These are phyloP conservation scores for Pisolithus orientalis DNA, from an alignment of 768 basidiomycete species.

Conservation along the genomic window DNA sequence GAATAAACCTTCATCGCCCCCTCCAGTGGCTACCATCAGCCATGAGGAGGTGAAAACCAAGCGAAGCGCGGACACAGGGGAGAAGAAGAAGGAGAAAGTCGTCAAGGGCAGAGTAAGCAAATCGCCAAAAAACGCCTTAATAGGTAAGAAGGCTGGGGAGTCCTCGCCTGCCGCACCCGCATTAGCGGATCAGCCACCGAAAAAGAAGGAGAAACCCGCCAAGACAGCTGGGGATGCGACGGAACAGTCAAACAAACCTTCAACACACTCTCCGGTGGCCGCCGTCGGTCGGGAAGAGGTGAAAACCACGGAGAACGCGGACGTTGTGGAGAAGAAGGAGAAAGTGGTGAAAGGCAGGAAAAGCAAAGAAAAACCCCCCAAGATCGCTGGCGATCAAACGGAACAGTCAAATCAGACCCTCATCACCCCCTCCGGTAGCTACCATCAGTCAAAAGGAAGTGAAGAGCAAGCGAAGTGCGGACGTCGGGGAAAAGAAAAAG, in stretches of 20 bases:
- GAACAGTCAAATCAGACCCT: slow-evolving; percentile 3
- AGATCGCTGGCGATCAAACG: slow-evolving; percentile 4
- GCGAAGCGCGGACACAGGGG: slow-evolving; percentile 34
- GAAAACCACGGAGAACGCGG: slow-evolving; percentile 45
- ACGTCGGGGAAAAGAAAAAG: slow-evolving; percentile 55
- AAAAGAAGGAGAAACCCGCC: slow-evolving; percentile 5
- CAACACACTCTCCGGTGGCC: slow-evolving; percentile 2
- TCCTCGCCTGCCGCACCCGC: not conserved
- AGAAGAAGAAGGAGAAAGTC: slow-evolving; percentile 54
- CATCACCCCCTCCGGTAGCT: slow-evolving; percentile 4
- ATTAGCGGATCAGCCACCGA: slow-evolving; percentile 7
- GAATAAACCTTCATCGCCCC: slow-evolving; percentile 2
- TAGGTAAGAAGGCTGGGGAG: slow-evolving; percentile 41
- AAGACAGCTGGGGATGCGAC: slow-evolving; percentile 4
- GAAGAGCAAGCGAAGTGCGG: slow-evolving; percentile 45
- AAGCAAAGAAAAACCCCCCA: slow-evolving; percentile 2
- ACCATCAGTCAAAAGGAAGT: slow-evolving; percentile 37
- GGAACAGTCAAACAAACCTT: slow-evolving; percentile 6
- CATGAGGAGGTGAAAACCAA: slow-evolving; percentile 51
- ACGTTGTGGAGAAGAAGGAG: slow-evolving; percentile 48
- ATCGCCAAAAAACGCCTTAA: slow-evolving; percentile 48
- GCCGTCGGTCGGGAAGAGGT: slow-evolving; percentile 37
- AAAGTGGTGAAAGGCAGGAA: slow-evolving; percentile 31
- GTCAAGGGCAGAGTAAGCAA: slow-evolving; percentile 33
- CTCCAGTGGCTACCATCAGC: slow-evolving; percentile 19